Evolutionary conservation across 495 filamentous ascomycete species (phyloP), one percentile per base, ranked within the genome.

Genomic region (Usnea hakonensis): DNA sequence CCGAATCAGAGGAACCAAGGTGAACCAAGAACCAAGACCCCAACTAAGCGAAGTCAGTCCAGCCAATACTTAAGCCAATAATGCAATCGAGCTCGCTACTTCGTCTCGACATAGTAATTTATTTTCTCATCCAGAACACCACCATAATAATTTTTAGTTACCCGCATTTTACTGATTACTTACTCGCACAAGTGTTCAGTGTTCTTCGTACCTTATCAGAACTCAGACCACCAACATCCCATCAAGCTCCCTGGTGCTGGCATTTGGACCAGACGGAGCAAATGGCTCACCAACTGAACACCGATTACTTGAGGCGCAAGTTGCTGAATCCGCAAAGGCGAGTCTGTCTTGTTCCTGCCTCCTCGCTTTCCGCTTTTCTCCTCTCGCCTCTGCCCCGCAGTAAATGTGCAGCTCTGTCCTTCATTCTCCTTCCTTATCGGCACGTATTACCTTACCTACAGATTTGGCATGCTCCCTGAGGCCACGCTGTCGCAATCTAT

Each of bases 251-350:
- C 64, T 68, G 66, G 50, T 64, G 17, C 64, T 68, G 66, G 50
- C 66, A 30, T 53, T 52, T n/a, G 53, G 61, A 40, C 76, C 77
- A 66, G 76, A 74, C 69, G 75, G 74, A 32, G 26, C 16, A 32
- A 70, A 72, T 74, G 70, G 79, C 79, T 68, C 76, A 77, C 70
- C 75, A 79, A 67, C 75, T 74, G 48, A 78, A 81, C 46, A 74
- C 78, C 37, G 80, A 82, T 65, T 78, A 83, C 68, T 65, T 79
- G 71, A 79, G 79, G 69, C 77, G 79, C 68, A 75, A 78, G 13
- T 41, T 62, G 40, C 60, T 57, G 5, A 57, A 57, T 50, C 60
- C 60, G 28, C 60, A 62, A 16, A 57, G 60, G 60, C 55, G 17
- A 57, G 60, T 55, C 41, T 55, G 30, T 26, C 13, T 33, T 43